Evolutionary conservation across 805 yeast species (phyloP), one percentile per base, ranked within the genome.

Genomic region (Barnettozyma siamensis): DNA sequence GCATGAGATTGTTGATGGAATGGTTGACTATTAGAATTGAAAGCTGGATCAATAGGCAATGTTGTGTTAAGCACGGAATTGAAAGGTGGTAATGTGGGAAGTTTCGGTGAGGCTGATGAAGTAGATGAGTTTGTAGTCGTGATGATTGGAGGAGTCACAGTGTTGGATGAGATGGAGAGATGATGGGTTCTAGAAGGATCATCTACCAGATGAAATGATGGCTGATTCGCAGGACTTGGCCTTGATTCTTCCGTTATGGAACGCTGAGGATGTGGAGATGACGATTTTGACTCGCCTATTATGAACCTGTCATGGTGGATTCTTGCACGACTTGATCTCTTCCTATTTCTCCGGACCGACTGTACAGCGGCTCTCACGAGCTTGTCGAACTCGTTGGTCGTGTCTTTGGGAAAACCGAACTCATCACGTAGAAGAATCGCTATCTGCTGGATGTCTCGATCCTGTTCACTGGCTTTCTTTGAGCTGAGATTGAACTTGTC

Each of bases 281-380:
- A 11, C 28, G 28, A 27, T 23, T 35, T 40, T 36, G 23, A 13
- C 32, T 51, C 55, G 17, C 48, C 53, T 31, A 45, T 36, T 11
- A 55, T 41, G 18, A 53, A 53, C 17, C 57, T 41, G 24, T 53
- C 55, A 16, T 41, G 45, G 20, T 47, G 38, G 3, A 53, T 39
- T 18, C 54, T 42, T 3, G 60, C 53, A 20, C 55, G 44, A 8
- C 59, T 53, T 17, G 78, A 75, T 48, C 95, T 63, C 56, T 83
- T 86, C 45, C 95, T 72, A 60, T 91, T 91, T 49, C 99, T 69
- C 47, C 98, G 68, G 2, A 86, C 97, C 38, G 94, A 82, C 62
- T 91, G 99, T 21, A 91, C 82, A 1, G 96, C 98, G 9, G 96
- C 94, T 29, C 95, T 69, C 0, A 93, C 97, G 28, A 91, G 70